Evolutionary conservation across 2,329 filamentous ascomycete species (phyloP), one percentile per base, ranked within the genome.

Genomic region (Colletotrichum lindemuthianum): DNA sequence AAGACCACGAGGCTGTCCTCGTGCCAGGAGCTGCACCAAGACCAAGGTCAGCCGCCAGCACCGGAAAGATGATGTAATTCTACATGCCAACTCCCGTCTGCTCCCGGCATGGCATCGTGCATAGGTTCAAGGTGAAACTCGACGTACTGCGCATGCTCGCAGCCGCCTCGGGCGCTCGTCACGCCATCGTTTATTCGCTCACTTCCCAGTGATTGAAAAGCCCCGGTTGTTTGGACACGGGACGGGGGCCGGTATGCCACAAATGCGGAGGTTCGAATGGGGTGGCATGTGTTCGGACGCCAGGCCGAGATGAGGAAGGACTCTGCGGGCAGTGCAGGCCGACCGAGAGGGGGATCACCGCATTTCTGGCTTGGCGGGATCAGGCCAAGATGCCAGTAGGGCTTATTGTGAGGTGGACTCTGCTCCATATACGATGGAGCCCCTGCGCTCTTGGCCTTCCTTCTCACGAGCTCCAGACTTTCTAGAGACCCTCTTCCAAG

Each of bases 201-300:
- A 8, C 45, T 55, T 24, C 58, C 47, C 58, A 45, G 33, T 32
- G 51, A 61, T 65, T 41, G 34, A 40, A 33, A 57, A 39, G 48
- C 58, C 56, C 58, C 61, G 51, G 51, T 36, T 43, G 45, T 61
- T 48, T 34, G 15, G 37, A 16, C 24, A 61, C 41, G 45, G 54
- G 33, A 51, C 12, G 61, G 52, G 52, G 34, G 44, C 58, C 34
- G 39, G 48, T 56, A 34, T 8, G 36, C 24, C 33, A 40, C 61
- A 61, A 56, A 61, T 57, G 58, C 58, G 58, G 61, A 65, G 58
- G 47, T 49, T 61, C 41, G 47, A 61, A 61, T 43, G 51, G 58
- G 58, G 58, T 65, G 58, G 44, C 58, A 57, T 39, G 44, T 48
- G 61, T 52, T 61, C 58, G 58, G 58, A 65, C 58, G 51, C 47